These are phyloP conservation scores for Gnetum montanum DNA, from an alignment of 75 land plant genomes.

Conservation along the genomic window DNA sequence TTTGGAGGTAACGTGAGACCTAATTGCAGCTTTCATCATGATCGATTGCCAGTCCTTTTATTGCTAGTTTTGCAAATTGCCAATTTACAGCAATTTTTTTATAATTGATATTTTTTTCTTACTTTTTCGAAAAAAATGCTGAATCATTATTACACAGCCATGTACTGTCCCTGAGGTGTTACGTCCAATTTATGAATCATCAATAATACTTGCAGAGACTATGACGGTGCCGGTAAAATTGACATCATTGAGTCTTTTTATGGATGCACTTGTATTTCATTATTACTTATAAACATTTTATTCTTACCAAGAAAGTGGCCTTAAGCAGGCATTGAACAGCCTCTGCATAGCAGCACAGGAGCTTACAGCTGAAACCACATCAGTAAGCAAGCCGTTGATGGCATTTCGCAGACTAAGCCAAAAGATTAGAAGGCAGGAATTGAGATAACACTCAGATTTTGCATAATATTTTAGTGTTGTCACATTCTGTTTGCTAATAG, in stretches of 20 bases:
- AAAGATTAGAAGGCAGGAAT: conserved; percentile 60
- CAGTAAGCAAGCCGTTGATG: conserved; percentile 74
- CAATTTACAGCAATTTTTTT: too few species aligned
- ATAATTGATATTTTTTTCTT: too few species aligned
- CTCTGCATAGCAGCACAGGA: conserved; percentile 70
- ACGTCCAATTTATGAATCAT: conserved; percentile 71
- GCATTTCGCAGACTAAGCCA: conserved; percentile 73
- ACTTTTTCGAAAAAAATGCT: too few species aligned
- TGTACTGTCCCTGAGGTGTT: conserved; percentile 51
- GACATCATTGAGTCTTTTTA: background rate
- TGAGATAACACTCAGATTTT: background rate
- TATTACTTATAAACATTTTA: background rate
- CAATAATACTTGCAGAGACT: conserved; percentile 55
- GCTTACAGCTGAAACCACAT: conserved; percentile 41
- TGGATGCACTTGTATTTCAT: background rate
- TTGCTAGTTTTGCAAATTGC: too few species aligned
- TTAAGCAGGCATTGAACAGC: conserved; percentile 67
- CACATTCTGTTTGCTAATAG: background rate
- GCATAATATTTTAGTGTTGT: background rate
- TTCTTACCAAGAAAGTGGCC: background rate
- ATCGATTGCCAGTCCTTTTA: too few species aligned
- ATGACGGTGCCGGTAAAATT: conserved; percentile 47
- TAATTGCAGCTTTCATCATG: background rate
- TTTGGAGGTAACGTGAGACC: conserved; percentile 46
- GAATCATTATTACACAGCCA: background rate